A percentile compares a stretch with the other conserved stretches of the same genome.
Evolutionary conservation across 1,139 yeast genomes (phyloP).

Genomic region (Saccharomycopsis hybrid): DNA sequence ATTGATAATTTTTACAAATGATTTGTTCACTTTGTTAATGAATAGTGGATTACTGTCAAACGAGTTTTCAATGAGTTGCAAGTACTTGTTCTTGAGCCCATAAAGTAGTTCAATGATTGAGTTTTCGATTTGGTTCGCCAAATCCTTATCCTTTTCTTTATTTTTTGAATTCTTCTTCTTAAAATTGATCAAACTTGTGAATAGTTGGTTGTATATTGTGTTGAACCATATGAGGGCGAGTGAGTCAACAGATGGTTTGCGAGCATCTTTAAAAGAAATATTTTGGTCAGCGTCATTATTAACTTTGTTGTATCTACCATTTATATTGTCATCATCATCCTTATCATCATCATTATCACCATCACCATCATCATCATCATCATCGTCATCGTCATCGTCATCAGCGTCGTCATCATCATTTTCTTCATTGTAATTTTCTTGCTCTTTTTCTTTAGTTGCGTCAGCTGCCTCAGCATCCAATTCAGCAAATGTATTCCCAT

Average conservation of each 20-base stretch:
- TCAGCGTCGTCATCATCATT: neutral
- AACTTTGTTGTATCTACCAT: neutral
- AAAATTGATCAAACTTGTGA: neutral
- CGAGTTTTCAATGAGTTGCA: neutral
- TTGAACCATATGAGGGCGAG: conserved; percentile 5
- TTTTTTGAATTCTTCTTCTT: conserved; percentile 2
- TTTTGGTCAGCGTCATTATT: too few relatives aligned
- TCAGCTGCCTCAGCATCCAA: neutral
- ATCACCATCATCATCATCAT: neutral
- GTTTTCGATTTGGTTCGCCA: neutral
- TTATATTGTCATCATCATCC: neutral
- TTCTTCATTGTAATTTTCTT: neutral
- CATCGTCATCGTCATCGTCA: neutral
- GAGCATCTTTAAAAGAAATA: too few relatives aligned
- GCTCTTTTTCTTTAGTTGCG: neutral
- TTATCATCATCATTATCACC: neutral
- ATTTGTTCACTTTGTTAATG: neutral
- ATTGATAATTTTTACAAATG: conserved; percentile 4
- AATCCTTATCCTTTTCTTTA: neutral
- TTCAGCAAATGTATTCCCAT: too few relatives aligned
- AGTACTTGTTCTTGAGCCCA: neutral
- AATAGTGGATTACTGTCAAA: neutral
- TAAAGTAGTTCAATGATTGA: conserved; percentile 1
- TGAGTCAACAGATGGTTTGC: too few relatives aligned
- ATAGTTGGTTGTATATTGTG: conserved; percentile 1